Evolutionary conservation across 176 grass and related monocot species (phyloP).

Genomic region (Saccharum officinarum): DNA sequence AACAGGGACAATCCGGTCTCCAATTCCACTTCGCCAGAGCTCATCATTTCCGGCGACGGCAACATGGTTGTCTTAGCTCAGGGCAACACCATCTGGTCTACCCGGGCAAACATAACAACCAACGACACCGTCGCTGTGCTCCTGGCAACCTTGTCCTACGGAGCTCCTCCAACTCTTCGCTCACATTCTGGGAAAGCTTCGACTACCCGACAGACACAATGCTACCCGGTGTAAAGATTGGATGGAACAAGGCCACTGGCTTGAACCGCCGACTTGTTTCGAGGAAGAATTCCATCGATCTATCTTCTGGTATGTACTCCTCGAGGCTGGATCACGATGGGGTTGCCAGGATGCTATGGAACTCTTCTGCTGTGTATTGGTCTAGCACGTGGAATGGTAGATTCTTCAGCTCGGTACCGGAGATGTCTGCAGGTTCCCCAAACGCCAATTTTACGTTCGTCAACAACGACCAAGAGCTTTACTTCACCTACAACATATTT

Average conservation of each 20-base stretch:
- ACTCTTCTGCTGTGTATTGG: conserved; percentile 31
- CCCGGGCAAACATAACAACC: conserved; percentile 13
- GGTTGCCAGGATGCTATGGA: neutral
- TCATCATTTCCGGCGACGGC: conserved; percentile 37
- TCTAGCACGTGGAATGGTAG: conserved; percentile 44
- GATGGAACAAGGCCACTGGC: conserved; percentile 38
- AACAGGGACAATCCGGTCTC: conserved; percentile 45
- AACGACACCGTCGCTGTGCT: conserved; percentile 30
- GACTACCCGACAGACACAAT: conserved; percentile 50
- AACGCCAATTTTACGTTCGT: neutral
- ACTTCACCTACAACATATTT: conserved; percentile 2
- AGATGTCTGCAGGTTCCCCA: neutral
- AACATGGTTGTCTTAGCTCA: conserved; percentile 49
- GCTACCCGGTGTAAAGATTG: conserved; percentile 41
- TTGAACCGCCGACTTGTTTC: conserved; percentile 34
- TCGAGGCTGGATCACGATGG: conserved; percentile 1
- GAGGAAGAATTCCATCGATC: conserved; percentile 29
- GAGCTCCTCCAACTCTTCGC: conserved; percentile 25
- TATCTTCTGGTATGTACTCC: conserved; percentile 21
- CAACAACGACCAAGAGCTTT: conserved; percentile 7
- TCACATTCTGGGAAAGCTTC: conserved; percentile 55
- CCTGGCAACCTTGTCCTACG: conserved; percentile 51
- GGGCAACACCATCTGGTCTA: conserved; percentile 40
- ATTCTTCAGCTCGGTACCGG: conserved; percentile 24
- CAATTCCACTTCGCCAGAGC: conserved; percentile 1